Evolutionary conservation across 2,329 filamentous ascomycete genomes (phyloP), one percentile per base, ranked within the genome.

Genomic region (Phaeophleospora eucalypticola): DNA sequence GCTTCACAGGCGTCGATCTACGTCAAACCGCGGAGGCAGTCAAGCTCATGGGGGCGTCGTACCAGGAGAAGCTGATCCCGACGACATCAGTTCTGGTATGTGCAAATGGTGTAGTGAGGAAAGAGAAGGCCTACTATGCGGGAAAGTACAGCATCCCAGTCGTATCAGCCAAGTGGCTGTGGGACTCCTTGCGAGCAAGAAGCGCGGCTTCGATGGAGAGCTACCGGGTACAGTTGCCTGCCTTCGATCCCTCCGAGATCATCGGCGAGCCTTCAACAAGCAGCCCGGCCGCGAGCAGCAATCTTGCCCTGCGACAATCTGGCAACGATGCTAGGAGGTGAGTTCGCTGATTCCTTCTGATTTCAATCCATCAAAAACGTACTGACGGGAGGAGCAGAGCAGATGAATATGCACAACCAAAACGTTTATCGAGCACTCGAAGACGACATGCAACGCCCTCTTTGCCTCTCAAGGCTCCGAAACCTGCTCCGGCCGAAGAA

Each of bases 131-230:
- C 15, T 81, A 84, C 36, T 83, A 88, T 61, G 89, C 89, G 0
- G 65, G 81, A 7, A 77, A 83, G 58, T 87, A 87, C 75, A 77
- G 78, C 3, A 84, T 97, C 9, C 87, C 89, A 2, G 81, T 91
- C n/a, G 86, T 97, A 9, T 79, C 79, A 6, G 80, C 81, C 15
- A 80, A 84, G 17, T 98, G 93, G 93, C 73, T 98, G 2, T 93
- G 87, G 83, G 78, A 84, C 42, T 93, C 86, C 55, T 82, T 96
- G 41, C 73, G 76, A 43, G 65, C 62, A 37, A 59, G 79, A 21
- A 65, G 71, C 44, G 72, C 69, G 57, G 70, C 77, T 46, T 60
- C 74, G 9, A 76, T 75, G 57, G 24, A 71, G 43, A 15, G 78
- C 2, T 62, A 56, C 56, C 40, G 46, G 41, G 37, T 65, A 10